phyloP scores from a whole-genome alignment of 345 rosid genomes.

The Lenwebbia sp. region DNA sequence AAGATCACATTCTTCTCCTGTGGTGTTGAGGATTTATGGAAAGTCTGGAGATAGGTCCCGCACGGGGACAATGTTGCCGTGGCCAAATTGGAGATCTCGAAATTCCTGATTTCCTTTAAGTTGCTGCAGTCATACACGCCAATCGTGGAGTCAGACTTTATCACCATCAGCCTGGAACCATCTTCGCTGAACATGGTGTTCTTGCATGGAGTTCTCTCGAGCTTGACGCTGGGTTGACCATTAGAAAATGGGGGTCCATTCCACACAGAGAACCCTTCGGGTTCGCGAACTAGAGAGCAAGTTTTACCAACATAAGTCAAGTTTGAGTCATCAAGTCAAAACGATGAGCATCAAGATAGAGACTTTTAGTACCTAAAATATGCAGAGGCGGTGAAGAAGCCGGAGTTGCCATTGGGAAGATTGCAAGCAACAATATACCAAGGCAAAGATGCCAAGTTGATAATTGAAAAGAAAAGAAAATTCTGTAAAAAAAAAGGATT shows the following conservation, averaged over 20 bases:
- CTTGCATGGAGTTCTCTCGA: slow-evolving; percentile 51
- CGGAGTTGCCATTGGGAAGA: slow-evolving; percentile 16
- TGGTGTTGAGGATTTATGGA: slow-evolving; percentile 66
- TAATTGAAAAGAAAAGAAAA: background rate
- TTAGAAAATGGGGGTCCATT: slow-evolving; percentile 74
- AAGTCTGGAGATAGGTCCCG: slow-evolving; percentile 80
- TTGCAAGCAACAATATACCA: background rate
- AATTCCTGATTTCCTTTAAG: slow-evolving; percentile 49
- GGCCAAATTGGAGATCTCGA: slow-evolving; percentile 41
- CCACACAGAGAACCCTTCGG: slow-evolving; percentile 71
- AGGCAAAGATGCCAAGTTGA: background rate
- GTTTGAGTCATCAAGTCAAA: background rate
- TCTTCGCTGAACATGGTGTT: slow-evolving; percentile 58
- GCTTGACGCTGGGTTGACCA: slow-evolving; percentile 47
- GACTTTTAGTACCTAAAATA: slow-evolving; percentile 50
- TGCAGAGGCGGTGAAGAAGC: slow-evolving; percentile 44
- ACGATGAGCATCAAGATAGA: background rate
- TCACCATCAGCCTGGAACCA: slow-evolving; percentile 64
- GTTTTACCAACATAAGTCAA: background rate
- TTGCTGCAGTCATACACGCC: slow-evolving; percentile 50
- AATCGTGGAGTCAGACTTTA: slow-evolving; percentile 39
- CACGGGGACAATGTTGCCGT: slow-evolving; percentile 62
- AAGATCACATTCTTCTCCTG: slow-evolving; percentile 74
- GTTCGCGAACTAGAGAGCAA: slow-evolving; percentile 51
- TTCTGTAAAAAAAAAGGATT: background rate